Base-by-base conservation (phyloP, 139 green algal genomes). In the Chlamydomonas sp. region DNA sequence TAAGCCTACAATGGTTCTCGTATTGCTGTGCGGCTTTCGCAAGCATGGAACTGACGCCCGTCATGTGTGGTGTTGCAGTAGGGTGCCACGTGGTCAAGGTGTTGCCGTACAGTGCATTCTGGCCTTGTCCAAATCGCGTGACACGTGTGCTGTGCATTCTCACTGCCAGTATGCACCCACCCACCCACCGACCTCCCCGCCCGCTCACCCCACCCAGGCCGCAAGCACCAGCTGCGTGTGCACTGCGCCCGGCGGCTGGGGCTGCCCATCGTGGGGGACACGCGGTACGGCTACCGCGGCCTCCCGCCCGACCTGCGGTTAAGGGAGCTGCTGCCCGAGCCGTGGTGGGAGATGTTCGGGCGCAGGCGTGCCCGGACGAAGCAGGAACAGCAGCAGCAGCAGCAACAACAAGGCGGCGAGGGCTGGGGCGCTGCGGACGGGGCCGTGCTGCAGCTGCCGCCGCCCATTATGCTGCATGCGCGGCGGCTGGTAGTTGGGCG, bases 221-320 rank as follows among this genome's bases (percentile, higher is more conserved):
- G 88, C 7, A 79, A 71, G 15, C 89, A 92, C 74, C 89, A 92
- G 89, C 89, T 92, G 14, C 84, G 89, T 2, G 69, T 90, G 14
- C 89, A 92, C 76, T 92, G 89, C 68, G 89, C 85, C 0, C 79
- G 69, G 7, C 75, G 82, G 85, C 85, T 92, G 74, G 75, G 80
- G 0, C 80, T 85, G 0, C 89, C 89, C 74, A 92, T 92, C 75
- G 31, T 92, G 0, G 89, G 89, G 0, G 89, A 92, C 69, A 7
- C 58, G 2, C 80, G 80, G 16, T 88, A 89, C 83, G 88, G 88
- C 69, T 91, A 91, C 78, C 59, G n/a, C 8, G 83, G 74, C 31
- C 72, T 81, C 73, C 83, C 83, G 1, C 76, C 64, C n/a, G 20
- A 60, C 12, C 66, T 84, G 71, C 31, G 31, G 60, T 20, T 86